These are phyloP conservation scores for Dillenia turbinata DNA, from an alignment of 164 flowering plant species.

Conservation along the genomic window DNA sequence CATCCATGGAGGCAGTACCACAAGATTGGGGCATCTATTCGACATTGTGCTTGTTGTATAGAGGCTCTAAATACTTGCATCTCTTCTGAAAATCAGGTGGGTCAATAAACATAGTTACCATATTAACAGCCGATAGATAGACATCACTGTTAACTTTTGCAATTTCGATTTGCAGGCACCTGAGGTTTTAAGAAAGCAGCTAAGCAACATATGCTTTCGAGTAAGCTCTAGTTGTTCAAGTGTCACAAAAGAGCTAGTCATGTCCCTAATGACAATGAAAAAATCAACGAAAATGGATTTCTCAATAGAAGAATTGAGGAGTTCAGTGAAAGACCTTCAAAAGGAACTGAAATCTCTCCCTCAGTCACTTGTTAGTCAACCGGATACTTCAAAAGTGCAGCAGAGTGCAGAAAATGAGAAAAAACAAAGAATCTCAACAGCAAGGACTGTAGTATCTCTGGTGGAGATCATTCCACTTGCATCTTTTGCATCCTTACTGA, in stretches of 20 bases:
- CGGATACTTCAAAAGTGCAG: not conserved
- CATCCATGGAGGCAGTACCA: conserved; percentile 89
- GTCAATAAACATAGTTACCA: not conserved
- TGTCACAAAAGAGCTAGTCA: conserved; percentile 31
- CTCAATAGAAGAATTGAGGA: conserved; percentile 21
- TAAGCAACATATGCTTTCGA: conserved; percentile 28
- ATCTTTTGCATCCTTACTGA: conserved; percentile 24
- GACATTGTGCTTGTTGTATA: conserved; percentile 60
- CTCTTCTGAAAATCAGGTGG: conserved; percentile 48
- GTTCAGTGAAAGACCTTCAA: conserved; percentile 20
- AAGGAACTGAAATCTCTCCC: conserved; percentile 16
- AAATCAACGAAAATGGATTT: conserved; percentile 18
- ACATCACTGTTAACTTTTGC: not conserved
- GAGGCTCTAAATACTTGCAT: conserved; percentile 64
- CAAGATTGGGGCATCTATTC: conserved; percentile 46
- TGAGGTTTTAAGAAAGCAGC: conserved; percentile 32
- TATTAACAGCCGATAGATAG: not conserved
- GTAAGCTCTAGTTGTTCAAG: conserved; percentile 30
- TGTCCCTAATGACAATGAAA: conserved; percentile 17
- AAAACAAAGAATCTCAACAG: not conserved
- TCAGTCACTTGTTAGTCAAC: conserved; percentile 3
- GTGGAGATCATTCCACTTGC: conserved; percentile 21
- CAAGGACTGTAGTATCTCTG: conserved; percentile 9
- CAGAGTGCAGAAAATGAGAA: not conserved
- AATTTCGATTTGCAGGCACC: conserved; percentile 27